Evolutionary conservation across 139 green algal species (phyloP).

Genomic region (Nannochloris sp.): DNA sequence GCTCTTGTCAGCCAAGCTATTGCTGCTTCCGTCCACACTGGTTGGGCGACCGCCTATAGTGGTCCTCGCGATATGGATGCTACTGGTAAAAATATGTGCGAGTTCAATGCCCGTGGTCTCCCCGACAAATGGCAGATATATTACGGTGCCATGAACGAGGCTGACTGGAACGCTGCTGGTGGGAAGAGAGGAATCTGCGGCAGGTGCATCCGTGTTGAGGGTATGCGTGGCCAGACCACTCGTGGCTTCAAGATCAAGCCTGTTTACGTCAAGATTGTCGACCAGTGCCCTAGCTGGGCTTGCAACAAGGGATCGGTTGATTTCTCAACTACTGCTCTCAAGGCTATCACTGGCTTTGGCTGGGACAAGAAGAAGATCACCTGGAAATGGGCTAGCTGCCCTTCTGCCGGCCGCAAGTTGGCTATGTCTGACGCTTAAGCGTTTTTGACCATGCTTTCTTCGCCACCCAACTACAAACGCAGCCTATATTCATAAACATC

Average conservation of each 20-base stretch:
- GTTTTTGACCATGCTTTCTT: too few relatives aligned
- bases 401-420: too few relatives aligned
- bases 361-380: slow-evolving; percentile 15
- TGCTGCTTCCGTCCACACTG: not conserved
- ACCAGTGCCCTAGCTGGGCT: not conserved
- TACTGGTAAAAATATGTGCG: slow-evolving; percentile 2
- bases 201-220: not conserved
- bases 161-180: slow-evolving; percentile 6
- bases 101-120: slow-evolving; percentile 1
- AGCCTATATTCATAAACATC: too few relatives aligned
- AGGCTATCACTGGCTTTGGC: slow-evolving; percentile 7
- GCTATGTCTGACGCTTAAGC: too few relatives aligned
- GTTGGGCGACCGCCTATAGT: not conserved
- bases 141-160: slow-evolving; percentile 7
- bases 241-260: not conserved
- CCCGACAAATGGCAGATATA: not conserved
- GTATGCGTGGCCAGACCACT: not conserved
- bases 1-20: too few relatives aligned
- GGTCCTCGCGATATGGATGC: not conserved
- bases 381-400: not conserved
- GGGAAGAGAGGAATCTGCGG: not conserved
- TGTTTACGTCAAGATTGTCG: slow-evolving; percentile 1
- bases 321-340: slow-evolving; percentile 14
- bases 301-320: slow-evolving; percentile 4
- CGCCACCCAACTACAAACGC: too few relatives aligned